Evolutionary conservation across 225 moss, liverwort and hornwort species (phyloP).

Genomic region (Straminergon stramineum): DNA sequence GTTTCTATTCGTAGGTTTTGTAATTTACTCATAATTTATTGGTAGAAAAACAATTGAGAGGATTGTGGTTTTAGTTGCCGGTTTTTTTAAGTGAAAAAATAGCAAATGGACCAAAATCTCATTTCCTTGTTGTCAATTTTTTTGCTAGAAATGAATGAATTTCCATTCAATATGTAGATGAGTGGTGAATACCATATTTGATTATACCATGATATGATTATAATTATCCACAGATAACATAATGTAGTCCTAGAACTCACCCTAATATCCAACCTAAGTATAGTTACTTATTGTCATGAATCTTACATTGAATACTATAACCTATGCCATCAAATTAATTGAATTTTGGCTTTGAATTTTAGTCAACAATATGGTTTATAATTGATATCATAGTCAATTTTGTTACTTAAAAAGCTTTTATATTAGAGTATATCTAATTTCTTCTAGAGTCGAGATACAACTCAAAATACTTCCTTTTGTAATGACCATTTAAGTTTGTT

Average conservation of each 20-base stretch:
- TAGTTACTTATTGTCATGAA: background rate
- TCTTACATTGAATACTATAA: too few relatives aligned
- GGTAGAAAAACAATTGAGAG: background rate
- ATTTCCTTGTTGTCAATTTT: background rate
- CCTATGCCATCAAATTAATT: background rate
- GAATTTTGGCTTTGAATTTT: background rate
- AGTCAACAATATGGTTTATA: background rate
- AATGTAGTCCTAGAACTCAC: rapidly evolving
- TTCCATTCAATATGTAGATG: background rate
- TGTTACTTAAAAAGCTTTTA: background rate
- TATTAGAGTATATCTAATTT: background rate
- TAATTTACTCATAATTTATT: background rate
- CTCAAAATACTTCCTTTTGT: background rate
- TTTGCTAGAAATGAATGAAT: background rate
- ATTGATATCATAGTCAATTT: background rate
- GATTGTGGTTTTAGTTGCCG: rapidly evolving
- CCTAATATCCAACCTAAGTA: too few relatives aligned
- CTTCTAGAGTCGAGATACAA: background rate
- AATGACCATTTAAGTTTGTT: background rate
- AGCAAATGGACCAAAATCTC: background rate
- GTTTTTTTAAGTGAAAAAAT: background rate
- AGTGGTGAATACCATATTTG: background rate
- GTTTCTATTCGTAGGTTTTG: too few relatives aligned
- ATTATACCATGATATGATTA: background rate
- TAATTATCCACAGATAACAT: rapidly evolving